These are phyloP conservation scores for Penicillium paneum DNA, from an alignment of 2,329 filamentous ascomycete species.

Conservation along the genomic window DNA sequence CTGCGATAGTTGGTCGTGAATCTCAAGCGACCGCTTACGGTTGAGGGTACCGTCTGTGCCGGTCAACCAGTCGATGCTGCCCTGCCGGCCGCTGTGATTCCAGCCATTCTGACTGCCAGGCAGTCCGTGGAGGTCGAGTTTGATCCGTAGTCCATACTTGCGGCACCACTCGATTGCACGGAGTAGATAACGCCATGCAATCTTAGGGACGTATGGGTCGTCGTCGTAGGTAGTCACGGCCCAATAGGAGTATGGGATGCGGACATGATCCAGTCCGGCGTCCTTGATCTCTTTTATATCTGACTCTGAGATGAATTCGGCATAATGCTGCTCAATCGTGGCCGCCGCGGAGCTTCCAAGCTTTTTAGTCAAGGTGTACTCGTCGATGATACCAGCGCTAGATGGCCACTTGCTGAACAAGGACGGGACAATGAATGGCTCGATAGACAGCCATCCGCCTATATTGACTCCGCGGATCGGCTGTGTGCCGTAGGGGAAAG, in stretches of 20 bases:
- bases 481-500: constrained; percentile 73
- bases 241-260: constrained; percentile 95
- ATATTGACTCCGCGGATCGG: constrained; percentile 89
- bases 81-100: constrained; percentile 89
- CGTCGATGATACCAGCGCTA: constrained; percentile 71
- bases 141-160: constrained; percentile 86
- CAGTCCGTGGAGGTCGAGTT: constrained; percentile 86
- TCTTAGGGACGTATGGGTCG: constrained; percentile 83
- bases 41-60: constrained; percentile 80
- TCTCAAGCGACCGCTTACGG: constrained; percentile 74
- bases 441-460: constrained; percentile 89
- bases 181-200: constrained; percentile 89
- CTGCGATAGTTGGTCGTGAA: constrained; percentile 79
- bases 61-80: constrained; percentile 80
- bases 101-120: constrained; percentile 95
- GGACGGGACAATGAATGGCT: constrained; percentile 94
- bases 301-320: constrained; percentile 77
- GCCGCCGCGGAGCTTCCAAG: constrained; percentile 65
- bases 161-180: constrained; percentile 91
- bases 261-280: constrained; percentile 93
- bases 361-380: constrained; percentile 72
- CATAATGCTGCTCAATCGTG: constrained; percentile 86
- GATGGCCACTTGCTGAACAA: constrained; percentile 69
- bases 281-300: constrained; percentile 80
- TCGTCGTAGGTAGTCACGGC: constrained; percentile 77